These are phyloP conservation scores for Byssochlamys sp. DNA, from an alignment of 2,329 filamentous ascomycete genomes.

Conservation along the genomic window DNA sequence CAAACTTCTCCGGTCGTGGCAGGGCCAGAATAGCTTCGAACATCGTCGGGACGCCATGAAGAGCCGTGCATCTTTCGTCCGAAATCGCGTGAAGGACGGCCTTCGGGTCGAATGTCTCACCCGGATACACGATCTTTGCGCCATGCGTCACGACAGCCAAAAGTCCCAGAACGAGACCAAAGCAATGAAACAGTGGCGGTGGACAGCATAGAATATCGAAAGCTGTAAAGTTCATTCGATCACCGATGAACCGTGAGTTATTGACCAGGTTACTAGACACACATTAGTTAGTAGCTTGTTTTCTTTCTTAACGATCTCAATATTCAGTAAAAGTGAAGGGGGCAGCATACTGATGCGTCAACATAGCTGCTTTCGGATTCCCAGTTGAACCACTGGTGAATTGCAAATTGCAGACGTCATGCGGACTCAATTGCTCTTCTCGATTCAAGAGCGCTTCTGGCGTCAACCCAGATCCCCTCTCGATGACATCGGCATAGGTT, in stretches of 20 bases:
- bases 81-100: slow-evolving; percentile 55
- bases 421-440: slow-evolving; percentile 49
- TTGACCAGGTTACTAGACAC: slow-evolving; percentile 35
- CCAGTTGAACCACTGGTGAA: slow-evolving; percentile 69
- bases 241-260: slow-evolving; percentile 56
- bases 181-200: slow-evolving; percentile 71
- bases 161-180: slow-evolving; percentile 62
- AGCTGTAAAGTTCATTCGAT: slow-evolving; percentile 55
- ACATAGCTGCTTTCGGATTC: slow-evolving; percentile 63
- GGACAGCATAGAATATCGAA: slow-evolving; percentile 63
- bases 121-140: slow-evolving; percentile 60
- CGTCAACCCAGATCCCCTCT: slow-evolving; percentile 41
- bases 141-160: slow-evolving; percentile 61
- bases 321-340: neutral
- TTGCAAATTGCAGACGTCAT: slow-evolving; percentile 63
- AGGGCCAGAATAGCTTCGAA: slow-evolving; percentile 72
- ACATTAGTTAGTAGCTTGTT: neutral
- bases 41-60: slow-evolving; percentile 89
- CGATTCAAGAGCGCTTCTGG: slow-evolving; percentile 44
- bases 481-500: slow-evolving; percentile 52
- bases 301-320: too few relatives aligned
- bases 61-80: slow-evolving; percentile 51
- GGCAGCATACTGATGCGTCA: slow-evolving; percentile 53
- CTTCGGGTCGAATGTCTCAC: slow-evolving; percentile 56
- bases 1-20: slow-evolving; percentile 44